phyloP scores from a whole-genome alignment of 2,329 filamentous ascomycete genomes.

The Phyllosticta citribraziliensis region DNA sequence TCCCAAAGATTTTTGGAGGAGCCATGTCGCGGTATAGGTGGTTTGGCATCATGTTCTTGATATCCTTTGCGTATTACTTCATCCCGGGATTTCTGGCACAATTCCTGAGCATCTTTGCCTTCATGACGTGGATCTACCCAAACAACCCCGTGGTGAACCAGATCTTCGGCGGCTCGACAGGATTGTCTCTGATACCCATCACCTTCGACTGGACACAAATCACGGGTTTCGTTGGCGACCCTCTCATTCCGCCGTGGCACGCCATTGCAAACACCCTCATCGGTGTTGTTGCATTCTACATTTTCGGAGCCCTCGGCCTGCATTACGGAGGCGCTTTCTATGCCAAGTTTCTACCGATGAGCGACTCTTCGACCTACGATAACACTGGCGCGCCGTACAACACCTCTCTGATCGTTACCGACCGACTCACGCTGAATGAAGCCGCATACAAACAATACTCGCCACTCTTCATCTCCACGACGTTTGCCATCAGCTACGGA shows the following conservation, averaged over 20 bases:
- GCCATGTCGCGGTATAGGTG: constrained; percentile 15
- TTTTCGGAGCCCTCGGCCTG: constrained; percentile 17
- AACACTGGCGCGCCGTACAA: constrained; percentile 15
- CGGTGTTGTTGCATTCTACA: constrained; percentile 20
- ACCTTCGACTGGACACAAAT: constrained; percentile 17
- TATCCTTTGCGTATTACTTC: constrained; percentile 10
- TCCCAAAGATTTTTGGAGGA: background rate
- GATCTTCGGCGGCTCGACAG: constrained; percentile 15
- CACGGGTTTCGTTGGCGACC: constrained; percentile 1
- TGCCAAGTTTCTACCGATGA: constrained; percentile 13
- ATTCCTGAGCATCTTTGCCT: constrained; percentile 4
- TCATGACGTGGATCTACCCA: constrained; percentile 42
- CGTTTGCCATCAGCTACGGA: constrained; percentile 8
- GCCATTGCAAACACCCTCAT: constrained; percentile 53
- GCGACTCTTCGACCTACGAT: constrained; percentile 23
- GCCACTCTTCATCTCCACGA: constrained; percentile 17
- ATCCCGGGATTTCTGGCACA: constrained; percentile 9
- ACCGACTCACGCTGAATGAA: constrained; percentile 11
- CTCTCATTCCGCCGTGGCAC: constrained; percentile 16
- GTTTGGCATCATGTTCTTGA: constrained; percentile 20
- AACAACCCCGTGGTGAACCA: constrained; percentile 24
- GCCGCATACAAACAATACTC: constrained; percentile 31
- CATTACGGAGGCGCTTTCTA: constrained; percentile 56
- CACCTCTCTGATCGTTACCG: constrained; percentile 8
- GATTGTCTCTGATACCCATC: constrained; percentile 12